These are phyloP conservation scores for Eucalyptus dawsonii DNA, from an alignment of 345 rosid species.

Conservation along the genomic window DNA sequence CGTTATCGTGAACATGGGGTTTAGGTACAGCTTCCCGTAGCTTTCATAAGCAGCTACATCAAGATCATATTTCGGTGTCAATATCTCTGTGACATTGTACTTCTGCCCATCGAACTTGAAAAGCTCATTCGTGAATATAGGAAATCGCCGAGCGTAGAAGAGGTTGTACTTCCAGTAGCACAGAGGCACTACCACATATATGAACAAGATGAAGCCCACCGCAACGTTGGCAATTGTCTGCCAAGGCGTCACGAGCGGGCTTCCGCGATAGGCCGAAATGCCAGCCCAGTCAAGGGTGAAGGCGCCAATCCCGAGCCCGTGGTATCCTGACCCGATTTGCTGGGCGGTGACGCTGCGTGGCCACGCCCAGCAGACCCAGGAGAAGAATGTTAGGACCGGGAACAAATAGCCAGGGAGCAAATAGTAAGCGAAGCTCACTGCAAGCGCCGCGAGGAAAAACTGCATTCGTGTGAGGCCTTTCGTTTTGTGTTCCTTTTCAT, in stretches of 20 bases:
- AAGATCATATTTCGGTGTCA: conserved; percentile 62
- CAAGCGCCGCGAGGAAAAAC: conserved; percentile 51
- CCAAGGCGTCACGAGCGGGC: conserved; percentile 87
- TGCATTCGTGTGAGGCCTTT: conserved; percentile 68
- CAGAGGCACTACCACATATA: conserved; percentile 69
- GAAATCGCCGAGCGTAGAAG: conserved; percentile 80
- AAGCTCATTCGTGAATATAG: conserved; percentile 69
- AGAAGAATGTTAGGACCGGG: conserved; percentile 77
- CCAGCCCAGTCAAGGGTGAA: conserved; percentile 95
- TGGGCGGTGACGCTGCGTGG: conserved; percentile 80
- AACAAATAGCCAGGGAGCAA: conserved; percentile 73
- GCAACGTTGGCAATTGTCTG: conserved; percentile 70
- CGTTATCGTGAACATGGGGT: conserved; percentile 79
- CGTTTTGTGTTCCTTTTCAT: conserved; percentile 51
- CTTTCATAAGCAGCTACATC: conserved; percentile 51
- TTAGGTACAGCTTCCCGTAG: conserved; percentile 84
- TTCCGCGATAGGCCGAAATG: conserved; percentile 80
- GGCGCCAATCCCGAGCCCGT: conserved; percentile 89
- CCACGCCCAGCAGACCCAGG: conserved; percentile 91
- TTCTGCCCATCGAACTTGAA: conserved; percentile 61
- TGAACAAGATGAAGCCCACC: conserved; percentile 75
- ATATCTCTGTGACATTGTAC: conserved; percentile 57
- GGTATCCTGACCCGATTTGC: conserved; percentile 86
- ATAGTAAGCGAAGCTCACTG: conserved; percentile 68
- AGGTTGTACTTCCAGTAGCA: conserved; percentile 85